Conservation (phyloP, 1,284 basidiomycete species). For the Ustilago shanxiensis region DNA sequence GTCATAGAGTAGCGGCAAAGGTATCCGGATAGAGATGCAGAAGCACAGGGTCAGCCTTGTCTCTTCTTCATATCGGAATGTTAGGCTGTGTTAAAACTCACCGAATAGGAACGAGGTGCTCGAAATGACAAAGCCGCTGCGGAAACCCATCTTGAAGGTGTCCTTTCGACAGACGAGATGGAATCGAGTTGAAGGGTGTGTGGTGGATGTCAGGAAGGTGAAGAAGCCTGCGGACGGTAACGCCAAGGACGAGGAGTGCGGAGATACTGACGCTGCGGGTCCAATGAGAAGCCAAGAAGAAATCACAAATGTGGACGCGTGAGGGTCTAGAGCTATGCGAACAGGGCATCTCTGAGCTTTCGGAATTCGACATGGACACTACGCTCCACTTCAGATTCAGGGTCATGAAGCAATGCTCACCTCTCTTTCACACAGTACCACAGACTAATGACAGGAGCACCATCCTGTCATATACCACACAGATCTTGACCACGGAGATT, state of each 20-base stretch:
- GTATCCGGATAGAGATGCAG: not conserved
- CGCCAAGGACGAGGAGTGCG: not conserved
- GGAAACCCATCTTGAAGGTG: constrained; percentile 66
- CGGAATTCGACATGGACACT: not conserved
- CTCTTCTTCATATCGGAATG: not conserved
- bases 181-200: not conserved
- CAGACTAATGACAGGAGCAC: too few species aligned
- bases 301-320: constrained; percentile 2
- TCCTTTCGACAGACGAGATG: not conserved
- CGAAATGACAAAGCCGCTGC: constrained; percentile 65
- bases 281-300: constrained; percentile 10
- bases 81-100: constrained; percentile 8
- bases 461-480: too few species aligned
- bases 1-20: not conserved
- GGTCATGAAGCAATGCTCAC: not conserved
- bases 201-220: not conserved
- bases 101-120: constrained; percentile 66
- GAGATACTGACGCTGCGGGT: constrained; percentile 4
- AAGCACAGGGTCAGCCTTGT: not conserved
- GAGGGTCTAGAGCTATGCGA: constrained; percentile 4
- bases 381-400: constrained; percentile 7
- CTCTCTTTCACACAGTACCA: too few species aligned
- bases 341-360: not conserved
- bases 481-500: too few species aligned
- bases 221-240: not conserved